A percentile compares a stretch with the other conserved stretches of the same genome.
These are phyloP conservation scores for Exutisphaerella laricina DNA, from an alignment of 2,329 filamentous ascomycete species.

Conservation along the genomic window DNA sequence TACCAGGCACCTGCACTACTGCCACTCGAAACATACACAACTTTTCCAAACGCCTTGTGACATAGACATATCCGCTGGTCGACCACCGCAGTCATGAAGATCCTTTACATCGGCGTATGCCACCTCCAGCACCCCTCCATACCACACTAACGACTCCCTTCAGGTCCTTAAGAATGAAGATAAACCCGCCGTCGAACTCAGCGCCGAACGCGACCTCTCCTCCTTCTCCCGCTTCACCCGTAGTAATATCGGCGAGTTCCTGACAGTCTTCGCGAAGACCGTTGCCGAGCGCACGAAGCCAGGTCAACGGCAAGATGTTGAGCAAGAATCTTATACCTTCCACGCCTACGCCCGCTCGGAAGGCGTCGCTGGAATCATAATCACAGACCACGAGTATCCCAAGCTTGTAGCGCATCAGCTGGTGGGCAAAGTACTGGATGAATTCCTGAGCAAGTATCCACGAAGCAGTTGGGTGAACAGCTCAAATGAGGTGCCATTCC, in stretches of 20 bases:
- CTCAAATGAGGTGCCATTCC: constrained; percentile 50
- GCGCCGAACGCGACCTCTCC: constrained; percentile 69
- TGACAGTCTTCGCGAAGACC: constrained; percentile 79
- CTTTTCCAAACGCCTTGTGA: neutral
- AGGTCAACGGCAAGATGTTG: constrained; percentile 74
- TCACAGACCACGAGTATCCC: constrained; percentile 48
- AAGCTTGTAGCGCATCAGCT: constrained; percentile 79
- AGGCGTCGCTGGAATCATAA: constrained; percentile 44
- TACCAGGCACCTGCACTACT: neutral
- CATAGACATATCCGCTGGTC: constrained; percentile 7
- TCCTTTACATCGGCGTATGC: constrained; percentile 79
- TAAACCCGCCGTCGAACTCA: constrained; percentile 71
- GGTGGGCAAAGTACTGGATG: constrained; percentile 79
- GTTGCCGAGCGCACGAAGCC: constrained; percentile 78
- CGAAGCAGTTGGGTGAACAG: constrained; percentile 58
- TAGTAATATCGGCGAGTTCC: constrained; percentile 58
- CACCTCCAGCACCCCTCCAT: constrained; percentile 16
- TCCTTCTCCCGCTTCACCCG: constrained; percentile 76
- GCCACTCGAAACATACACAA: neutral
- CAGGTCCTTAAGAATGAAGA: constrained; percentile 77
- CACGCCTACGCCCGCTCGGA: constrained; percentile 44
- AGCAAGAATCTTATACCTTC: constrained; percentile 70
- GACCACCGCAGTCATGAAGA: constrained; percentile 61
- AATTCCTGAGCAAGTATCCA: constrained; percentile 74
- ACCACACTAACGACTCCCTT: constrained; percentile 11